Percentiles rank a stretch among this genome's conserved stretches.
These are phyloP conservation scores for Hibiscus syriacus DNA, from an alignment of 345 rosid species.

Conservation along the genomic window DNA sequence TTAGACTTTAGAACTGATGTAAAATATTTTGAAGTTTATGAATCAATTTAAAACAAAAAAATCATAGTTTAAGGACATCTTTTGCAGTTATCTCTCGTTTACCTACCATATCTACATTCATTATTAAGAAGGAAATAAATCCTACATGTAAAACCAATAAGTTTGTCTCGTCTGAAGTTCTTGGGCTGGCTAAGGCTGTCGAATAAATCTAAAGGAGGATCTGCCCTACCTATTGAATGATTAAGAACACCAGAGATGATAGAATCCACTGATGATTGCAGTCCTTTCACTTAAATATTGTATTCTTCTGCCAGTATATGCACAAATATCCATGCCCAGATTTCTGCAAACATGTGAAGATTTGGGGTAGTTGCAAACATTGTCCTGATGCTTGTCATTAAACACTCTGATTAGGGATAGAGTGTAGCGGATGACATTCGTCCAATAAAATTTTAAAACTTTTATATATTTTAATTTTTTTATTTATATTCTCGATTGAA, in stretches of 20 bases:
- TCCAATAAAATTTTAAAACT: not conserved
- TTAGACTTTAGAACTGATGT: too few species aligned
- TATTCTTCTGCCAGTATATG: not conserved
- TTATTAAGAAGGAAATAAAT: not conserved
- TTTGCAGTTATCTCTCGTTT: too few species aligned
- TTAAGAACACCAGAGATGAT: conserved; percentile 26
- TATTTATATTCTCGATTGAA: too few species aligned
- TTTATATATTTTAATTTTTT: too few species aligned
- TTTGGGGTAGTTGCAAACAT: conserved; percentile 36
- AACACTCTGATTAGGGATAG: too few species aligned
- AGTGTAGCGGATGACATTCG: too few species aligned
- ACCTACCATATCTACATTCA: not conserved
- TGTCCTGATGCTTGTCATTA: conserved; percentile 50
- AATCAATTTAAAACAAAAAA: too few species aligned
- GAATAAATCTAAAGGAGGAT: not conserved
- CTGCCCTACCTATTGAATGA: conserved; percentile 25
- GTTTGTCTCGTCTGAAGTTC: not conserved
- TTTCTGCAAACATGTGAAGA: conserved; percentile 17
- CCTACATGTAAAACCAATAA: conserved; percentile 7
- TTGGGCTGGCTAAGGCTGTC: conserved; percentile 6
- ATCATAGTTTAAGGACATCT: too few species aligned
- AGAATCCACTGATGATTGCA: conserved; percentile 29
- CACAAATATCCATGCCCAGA: too few species aligned
- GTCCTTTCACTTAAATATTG: conserved; percentile 11
- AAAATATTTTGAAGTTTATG: too few species aligned